Evolutionary conservation across 306 rosid species (phyloP).

Genomic region (Leucaena leucocephala): DNA sequence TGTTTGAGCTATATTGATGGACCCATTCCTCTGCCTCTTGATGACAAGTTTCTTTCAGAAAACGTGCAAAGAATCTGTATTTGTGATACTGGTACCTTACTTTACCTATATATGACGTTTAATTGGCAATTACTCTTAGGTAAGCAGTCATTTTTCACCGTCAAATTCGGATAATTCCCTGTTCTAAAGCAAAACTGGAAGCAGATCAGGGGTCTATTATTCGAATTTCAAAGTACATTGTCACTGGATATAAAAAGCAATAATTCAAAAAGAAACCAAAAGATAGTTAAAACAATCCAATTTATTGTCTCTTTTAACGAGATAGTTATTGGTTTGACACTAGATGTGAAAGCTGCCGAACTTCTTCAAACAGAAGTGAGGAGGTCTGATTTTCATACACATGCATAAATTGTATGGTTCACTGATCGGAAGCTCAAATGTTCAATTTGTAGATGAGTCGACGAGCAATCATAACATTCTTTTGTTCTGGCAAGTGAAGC

Average conservation of each 20-base stretch:
- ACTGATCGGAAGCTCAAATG: constrained; percentile 24
- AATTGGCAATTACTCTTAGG: background rate
- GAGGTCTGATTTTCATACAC: background rate
- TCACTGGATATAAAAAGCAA: background rate
- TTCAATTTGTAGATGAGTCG: constrained; percentile 66
- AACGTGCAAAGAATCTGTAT: constrained; percentile 77
- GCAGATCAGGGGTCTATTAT: background rate
- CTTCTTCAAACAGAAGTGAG: background rate
- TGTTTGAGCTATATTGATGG: constrained; percentile 88
- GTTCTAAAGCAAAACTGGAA: background rate
- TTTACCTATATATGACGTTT: background rate
- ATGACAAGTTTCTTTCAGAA: constrained; percentile 68
- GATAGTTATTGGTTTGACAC: background rate
- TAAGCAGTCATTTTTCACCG: background rate
- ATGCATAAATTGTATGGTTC: constrained; percentile 15
- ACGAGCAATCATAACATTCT: constrained; percentile 71
- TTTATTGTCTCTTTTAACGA: background rate
- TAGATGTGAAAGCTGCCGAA: background rate
- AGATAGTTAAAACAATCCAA: background rate
- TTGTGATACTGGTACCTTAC: constrained; percentile 72
- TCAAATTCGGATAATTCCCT: background rate
- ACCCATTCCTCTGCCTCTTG: constrained; percentile 71
- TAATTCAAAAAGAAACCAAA: background rate
- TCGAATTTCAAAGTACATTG: background rate
- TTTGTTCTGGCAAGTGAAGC: constrained; percentile 98